A percentile compares a stretch with the other conserved stretches of the same genome.
phyloP scores from a whole-genome alignment of 2,329 filamentous ascomycete genomes.

The Scytalidium lignicola region DNA sequence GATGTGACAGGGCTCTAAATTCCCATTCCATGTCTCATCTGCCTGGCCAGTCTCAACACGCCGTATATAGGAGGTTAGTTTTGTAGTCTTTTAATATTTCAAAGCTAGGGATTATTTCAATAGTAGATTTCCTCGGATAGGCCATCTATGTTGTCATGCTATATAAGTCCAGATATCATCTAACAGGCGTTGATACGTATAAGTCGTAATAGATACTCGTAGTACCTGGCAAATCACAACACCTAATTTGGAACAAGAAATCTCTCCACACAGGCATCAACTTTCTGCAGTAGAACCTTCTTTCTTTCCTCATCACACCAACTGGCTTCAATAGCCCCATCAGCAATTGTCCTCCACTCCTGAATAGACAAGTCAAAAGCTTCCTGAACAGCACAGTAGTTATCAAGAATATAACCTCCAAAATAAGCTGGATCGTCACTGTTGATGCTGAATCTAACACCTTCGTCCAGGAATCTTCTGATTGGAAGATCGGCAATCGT shows the following conservation, averaged over 20 bases:
- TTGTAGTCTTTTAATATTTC: no score
- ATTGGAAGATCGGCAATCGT: conserved; percentile 40
- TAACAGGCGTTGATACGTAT: no score
- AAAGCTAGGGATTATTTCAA: no score
- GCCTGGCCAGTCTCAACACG: no score
- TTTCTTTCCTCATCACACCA: conserved; percentile 66
- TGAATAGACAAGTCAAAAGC: conserved; percentile 55
- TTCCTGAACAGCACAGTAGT: conserved; percentile 71
- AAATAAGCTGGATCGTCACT: conserved; percentile 53
- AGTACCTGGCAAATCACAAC: background rate
- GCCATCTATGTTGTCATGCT: no score
- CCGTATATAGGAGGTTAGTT: no score
- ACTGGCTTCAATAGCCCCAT: conserved; percentile 59
- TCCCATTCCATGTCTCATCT: no score
- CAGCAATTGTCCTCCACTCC: conserved; percentile 65
- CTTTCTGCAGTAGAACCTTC: conserved; percentile 45
- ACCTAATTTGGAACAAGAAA: conserved; percentile 9
- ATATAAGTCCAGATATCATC: no score
- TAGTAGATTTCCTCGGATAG: no score
- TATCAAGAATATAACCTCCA: conserved; percentile 68
- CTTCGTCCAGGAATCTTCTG: conserved; percentile 35
- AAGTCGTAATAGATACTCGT: background rate
- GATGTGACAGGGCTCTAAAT: no score
- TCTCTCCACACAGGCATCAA: conserved; percentile 32
- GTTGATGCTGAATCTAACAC: conserved; percentile 41